Base-by-base conservation (phyloP, 768 basidiomycete species). In the Suillus brevipes region DNA sequence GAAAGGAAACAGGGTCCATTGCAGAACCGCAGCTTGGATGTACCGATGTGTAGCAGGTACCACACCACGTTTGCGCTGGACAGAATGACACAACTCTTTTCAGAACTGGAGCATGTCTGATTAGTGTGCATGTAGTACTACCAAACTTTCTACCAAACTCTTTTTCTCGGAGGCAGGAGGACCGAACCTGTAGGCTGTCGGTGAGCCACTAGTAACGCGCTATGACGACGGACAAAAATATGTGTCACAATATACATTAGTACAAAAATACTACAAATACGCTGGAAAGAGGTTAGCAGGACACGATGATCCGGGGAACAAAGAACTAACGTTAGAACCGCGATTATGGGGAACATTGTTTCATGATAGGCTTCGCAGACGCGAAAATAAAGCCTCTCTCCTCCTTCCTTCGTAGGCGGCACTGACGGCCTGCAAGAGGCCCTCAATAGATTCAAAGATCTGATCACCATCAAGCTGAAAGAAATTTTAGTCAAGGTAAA, bases 371-470 rank as follows among this genome's bases (percentile, higher is more conserved):
- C 73, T 78, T 67, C 83, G 79, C 60, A 91, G 72, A 66, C 82
- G 86, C 49, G 78, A 68, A 42, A 86, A 73, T 61, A 88, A 76
- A 34, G 74, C 67, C 23, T 84, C 84, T 66, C 84, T 82, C 64
- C 78, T 78, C 67, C 77, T 83, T 66, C 75, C 74, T 55, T 73
- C 73, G 69, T 87, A 91, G 68, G 81, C 73, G n/a, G 81, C 79
- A 72, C 90, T 91, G 61, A 80, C 71, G 18, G 81, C 78, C 59
- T 80, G 79, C 40, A 92, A 79, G 34, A 91, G 78, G 37, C 78
- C 80, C 58, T 90, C 90, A 23, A 90, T 70, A 23, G 82, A 84
- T 74, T 92, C 90, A 64, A 84, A 86, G 10, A 75, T 74, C 64
- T 68, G 66, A 53, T 74, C 72, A 38, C 36, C 70, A 47, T 74